Percentiles rank a stretch among this genome's conserved stretches.
These are phyloP conservation scores for Syncephalastrum contaminatum DNA, from an alignment of 371 early-diverging fungal species.

Conservation along the genomic window DNA sequence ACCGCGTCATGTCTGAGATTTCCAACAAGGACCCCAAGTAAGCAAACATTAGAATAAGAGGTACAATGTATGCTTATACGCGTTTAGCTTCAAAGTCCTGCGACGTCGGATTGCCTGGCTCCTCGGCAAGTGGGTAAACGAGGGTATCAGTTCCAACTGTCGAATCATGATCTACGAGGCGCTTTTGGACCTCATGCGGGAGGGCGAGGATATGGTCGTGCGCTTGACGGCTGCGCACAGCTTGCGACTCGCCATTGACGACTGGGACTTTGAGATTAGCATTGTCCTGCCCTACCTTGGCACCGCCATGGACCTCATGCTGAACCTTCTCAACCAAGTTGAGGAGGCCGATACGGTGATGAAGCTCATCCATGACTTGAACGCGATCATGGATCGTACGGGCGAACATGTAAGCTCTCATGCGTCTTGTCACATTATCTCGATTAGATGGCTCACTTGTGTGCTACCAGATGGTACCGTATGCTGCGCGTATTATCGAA, in stretches of 20 bases:
- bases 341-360: conserved; percentile 79
- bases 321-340: conserved; percentile 60
- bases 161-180: conserved; percentile 69
- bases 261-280: conserved; percentile 84
- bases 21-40: conserved; percentile 51
- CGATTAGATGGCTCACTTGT: neutral
- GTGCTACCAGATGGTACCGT: conserved; percentile 61
- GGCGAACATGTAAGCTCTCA: conserved; percentile 53
- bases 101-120: conserved; percentile 82
- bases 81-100: conserved; percentile 55
- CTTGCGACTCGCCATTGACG: conserved; percentile 71
- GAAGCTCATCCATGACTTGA: conserved; percentile 73
- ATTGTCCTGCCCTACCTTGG: conserved; percentile 74
- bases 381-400: conserved; percentile 77
- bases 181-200: conserved; percentile 65
- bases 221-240: conserved; percentile 79
- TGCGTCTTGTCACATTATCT: neutral
- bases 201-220: conserved; percentile 77
- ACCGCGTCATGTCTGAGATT: conserved; percentile 56
- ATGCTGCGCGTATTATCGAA: conserved; percentile 66
- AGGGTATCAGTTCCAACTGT: conserved; percentile 68
- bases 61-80: neutral
- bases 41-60: neutral
- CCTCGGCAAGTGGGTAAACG: conserved; percentile 84
- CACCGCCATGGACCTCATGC: conserved; percentile 54